Conservation (phyloP, 805 yeast species). For the Starmera amethionina region DNA sequence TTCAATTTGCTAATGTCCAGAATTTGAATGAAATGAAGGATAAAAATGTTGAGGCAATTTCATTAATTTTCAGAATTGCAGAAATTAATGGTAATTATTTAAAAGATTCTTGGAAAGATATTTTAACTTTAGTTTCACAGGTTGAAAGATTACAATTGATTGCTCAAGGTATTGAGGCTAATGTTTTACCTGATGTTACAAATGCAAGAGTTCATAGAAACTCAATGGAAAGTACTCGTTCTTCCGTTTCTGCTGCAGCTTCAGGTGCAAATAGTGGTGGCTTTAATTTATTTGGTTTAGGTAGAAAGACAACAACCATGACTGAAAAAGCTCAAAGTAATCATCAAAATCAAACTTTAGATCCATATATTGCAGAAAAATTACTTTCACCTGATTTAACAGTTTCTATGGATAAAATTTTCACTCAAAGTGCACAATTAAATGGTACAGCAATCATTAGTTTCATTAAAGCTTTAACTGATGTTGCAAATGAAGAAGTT, state of each 20-base stretch:
- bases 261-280: conserved; percentile 11
- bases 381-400: conserved; percentile 60
- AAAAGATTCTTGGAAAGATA: conserved; percentile 73
- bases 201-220: conserved; percentile 46
- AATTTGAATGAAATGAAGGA: conserved; percentile 67
- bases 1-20: conserved; percentile 75
- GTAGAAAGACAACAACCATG: conserved; percentile 38
- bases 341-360: conserved; percentile 61
- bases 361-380: conserved; percentile 44
- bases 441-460: conserved; percentile 78
- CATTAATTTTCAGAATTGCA: conserved; percentile 66
- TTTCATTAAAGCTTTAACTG: conserved; percentile 80
- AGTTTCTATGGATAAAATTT: conserved; percentile 78
- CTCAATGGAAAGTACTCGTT: conserved; percentile 44
- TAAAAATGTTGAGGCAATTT: conserved; percentile 77
- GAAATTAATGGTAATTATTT: conserved; percentile 70
- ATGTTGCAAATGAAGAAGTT: conserved; percentile 84
- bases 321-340: conserved; percentile 62
- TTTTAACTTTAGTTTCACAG: conserved; percentile 77
- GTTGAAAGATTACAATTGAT: conserved; percentile 83
- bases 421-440: conserved; percentile 69
- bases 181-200: conserved; percentile 75
- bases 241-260: conserved; percentile 18
- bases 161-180: conserved; percentile 80
- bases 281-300: conserved; percentile 45